phyloP scores from a whole-genome alignment of 2,329 filamentous ascomycete species.

The Paecilomyces sp. region DNA sequence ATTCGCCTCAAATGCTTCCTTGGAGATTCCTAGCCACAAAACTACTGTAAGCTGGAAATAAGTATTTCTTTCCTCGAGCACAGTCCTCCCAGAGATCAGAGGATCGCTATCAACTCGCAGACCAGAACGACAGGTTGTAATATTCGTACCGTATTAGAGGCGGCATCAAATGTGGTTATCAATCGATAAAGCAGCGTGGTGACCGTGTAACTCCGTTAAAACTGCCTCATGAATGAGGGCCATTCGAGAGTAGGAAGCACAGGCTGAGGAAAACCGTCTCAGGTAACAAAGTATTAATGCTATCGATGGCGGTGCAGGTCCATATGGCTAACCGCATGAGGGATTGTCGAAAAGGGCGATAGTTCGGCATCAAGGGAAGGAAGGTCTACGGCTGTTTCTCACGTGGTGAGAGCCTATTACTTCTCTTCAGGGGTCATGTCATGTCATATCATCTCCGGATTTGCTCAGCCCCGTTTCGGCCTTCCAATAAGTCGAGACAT shows the following conservation, averaged over 20 bases:
- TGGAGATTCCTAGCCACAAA: not conserved
- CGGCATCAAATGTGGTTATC: not conserved
- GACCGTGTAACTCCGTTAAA: not conserved
- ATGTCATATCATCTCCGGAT: not conserved
- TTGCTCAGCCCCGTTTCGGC: conserved; percentile 15
- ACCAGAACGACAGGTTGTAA: not conserved
- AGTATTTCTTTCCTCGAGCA: not conserved
- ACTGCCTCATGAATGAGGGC: not conserved
- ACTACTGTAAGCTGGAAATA: not conserved
- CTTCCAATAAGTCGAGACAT: conserved; percentile 49
- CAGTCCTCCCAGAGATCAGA: not conserved
- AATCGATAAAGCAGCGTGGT: not conserved
- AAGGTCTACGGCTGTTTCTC: not conserved
- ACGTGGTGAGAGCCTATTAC: not conserved
- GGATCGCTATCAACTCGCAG: not conserved
- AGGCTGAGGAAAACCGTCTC: not conserved
- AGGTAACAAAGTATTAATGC: not conserved
- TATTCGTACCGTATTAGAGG: not conserved
- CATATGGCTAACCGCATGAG: not conserved
- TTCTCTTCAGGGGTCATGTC: not conserved
- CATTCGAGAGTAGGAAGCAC: not conserved
- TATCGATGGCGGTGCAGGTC: not conserved
- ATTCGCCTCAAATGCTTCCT: not conserved
- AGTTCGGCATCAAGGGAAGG: not conserved
- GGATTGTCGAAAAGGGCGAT: not conserved